These are phyloP conservation scores for Pelagophyceae sp. DNA, from an alignment of 352 stramenopile species.

Conservation along the genomic window DNA sequence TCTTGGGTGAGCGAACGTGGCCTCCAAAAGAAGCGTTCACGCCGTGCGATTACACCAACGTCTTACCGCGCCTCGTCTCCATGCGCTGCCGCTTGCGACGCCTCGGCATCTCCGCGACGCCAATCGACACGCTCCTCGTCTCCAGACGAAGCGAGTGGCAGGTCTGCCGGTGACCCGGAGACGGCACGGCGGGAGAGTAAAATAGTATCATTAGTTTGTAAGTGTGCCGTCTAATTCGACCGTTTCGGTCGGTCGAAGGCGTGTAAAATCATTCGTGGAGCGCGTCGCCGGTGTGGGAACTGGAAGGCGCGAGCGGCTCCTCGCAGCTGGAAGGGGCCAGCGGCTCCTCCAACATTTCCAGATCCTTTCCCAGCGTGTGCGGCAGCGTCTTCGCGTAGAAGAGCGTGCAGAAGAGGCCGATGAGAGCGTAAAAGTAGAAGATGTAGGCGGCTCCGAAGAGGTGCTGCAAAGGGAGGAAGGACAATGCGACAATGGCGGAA, in stretches of 20 bases:
- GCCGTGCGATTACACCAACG: neutral
- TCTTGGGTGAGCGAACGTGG: neutral
- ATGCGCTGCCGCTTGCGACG: neutral
- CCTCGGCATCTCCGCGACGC: neutral
- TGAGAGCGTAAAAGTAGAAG: neutral
- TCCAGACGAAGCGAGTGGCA: too few species aligned
- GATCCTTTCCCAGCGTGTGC: neutral
- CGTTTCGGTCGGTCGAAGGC: too few species aligned
- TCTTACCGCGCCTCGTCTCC: neutral
- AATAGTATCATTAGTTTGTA: too few species aligned
- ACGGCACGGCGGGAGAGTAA: too few species aligned
- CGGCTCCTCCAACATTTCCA: neutral
- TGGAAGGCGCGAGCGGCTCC: too few species aligned
- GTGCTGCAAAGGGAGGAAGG: neutral
- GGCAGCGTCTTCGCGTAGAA: neutral
- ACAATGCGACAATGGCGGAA: neutral
- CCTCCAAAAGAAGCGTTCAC: neutral
- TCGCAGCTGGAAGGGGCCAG: too few species aligned
- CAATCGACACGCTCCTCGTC: too few species aligned
- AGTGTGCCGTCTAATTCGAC: too few species aligned
- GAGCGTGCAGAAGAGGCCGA: neutral
- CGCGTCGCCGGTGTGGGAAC: too few species aligned
- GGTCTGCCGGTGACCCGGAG: too few species aligned
- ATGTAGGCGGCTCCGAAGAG: neutral
- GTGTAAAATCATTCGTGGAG: too few species aligned